phyloP scores from a whole-genome alignment of 2,329 filamentous ascomycete species.

The Aspergillus terreus region DNA sequence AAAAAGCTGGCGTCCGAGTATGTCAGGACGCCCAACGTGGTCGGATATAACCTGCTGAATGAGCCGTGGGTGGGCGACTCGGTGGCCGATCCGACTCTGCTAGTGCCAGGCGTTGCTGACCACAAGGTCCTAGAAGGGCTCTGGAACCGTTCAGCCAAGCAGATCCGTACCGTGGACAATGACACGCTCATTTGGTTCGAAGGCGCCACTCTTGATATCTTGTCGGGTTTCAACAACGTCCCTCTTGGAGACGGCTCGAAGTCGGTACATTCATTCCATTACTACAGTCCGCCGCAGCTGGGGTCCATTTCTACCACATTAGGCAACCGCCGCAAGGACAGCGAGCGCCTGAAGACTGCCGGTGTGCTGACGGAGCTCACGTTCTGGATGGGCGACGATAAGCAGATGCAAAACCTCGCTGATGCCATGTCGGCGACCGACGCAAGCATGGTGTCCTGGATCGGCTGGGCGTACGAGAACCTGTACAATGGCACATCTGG shows the following conservation, averaged over 20 bases:
- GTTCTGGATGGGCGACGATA: slow-evolving; percentile 15
- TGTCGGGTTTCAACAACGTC: slow-evolving; percentile 13
- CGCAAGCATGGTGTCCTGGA: slow-evolving; percentile 12
- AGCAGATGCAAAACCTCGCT: slow-evolving; percentile 11
- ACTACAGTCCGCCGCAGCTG: slow-evolving; percentile 12
- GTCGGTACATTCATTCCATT: slow-evolving; percentile 15
- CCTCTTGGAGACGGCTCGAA: slow-evolving; percentile 14
- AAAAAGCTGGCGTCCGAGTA: slow-evolving; percentile 12
- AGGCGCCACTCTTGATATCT: slow-evolving; percentile 10
- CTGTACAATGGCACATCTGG: slow-evolving; percentile 11
- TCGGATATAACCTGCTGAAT: slow-evolving; percentile 13
- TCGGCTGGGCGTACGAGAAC: slow-evolving; percentile 13
- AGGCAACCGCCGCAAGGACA: slow-evolving; percentile 12
- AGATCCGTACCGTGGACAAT: slow-evolving; percentile 13
- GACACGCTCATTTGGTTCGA: slow-evolving; percentile 13
- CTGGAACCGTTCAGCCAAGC: slow-evolving; percentile 8
- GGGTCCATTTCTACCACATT: slow-evolving; percentile 11
- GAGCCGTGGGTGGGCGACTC: slow-evolving; percentile 13
- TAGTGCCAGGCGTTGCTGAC: slow-evolving; percentile 11
- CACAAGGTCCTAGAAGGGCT: slow-evolving; percentile 11
- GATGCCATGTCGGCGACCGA: slow-evolving; percentile 14
- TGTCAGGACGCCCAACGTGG: slow-evolving; percentile 5
- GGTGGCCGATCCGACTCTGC: slow-evolving; percentile 10
- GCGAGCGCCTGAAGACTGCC: slow-evolving; percentile 7
- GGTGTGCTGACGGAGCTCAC: slow-evolving; percentile 15